phyloP scores from a whole-genome alignment of 2,329 filamentous ascomycete species.

The Cercospora brassicicola region DNA sequence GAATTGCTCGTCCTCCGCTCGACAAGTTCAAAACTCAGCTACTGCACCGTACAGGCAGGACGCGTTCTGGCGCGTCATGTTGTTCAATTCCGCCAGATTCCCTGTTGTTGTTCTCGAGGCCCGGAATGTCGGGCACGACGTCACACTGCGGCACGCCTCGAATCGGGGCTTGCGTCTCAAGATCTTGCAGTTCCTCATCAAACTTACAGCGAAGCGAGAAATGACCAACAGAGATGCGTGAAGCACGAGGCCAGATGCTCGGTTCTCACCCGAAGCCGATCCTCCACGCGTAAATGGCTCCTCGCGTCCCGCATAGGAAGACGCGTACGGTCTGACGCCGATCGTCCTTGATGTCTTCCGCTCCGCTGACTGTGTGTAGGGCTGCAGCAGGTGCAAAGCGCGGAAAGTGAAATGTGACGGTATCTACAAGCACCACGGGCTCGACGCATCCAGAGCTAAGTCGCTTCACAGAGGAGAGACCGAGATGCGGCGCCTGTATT shows the following conservation, averaged over 20 bases:
- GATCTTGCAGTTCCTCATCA: not conserved
- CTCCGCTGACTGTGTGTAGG: conserved; percentile 9
- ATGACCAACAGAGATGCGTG: not conserved
- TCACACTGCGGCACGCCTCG: not conserved
- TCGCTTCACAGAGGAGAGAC: conserved; percentile 13
- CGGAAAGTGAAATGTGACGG: conserved; percentile 29
- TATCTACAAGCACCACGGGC: not conserved
- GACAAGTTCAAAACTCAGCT: not conserved
- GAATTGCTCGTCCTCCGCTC: not conserved
- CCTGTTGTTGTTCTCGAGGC: not conserved
- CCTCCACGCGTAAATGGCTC: conserved; percentile 9
- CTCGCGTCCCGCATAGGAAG: conserved; percentile 22
- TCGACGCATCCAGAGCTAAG: not conserved
- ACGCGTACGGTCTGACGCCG: conserved; percentile 17
- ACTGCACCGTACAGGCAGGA: not conserved
- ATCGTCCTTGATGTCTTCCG: not conserved
- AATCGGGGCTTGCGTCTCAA: not conserved
- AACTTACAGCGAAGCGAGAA: not conserved
- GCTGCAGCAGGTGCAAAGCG: conserved; percentile 28
- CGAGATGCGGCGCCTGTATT: conserved; percentile 27
- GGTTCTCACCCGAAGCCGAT: not conserved
- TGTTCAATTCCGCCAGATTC: not conserved
- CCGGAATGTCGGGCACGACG: not conserved
- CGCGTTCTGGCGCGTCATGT: not conserved
- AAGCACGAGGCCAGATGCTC: not conserved